Evolutionary conservation across 441 rosid genomes (phyloP).

Genomic region (Erodium chrysanthum): DNA sequence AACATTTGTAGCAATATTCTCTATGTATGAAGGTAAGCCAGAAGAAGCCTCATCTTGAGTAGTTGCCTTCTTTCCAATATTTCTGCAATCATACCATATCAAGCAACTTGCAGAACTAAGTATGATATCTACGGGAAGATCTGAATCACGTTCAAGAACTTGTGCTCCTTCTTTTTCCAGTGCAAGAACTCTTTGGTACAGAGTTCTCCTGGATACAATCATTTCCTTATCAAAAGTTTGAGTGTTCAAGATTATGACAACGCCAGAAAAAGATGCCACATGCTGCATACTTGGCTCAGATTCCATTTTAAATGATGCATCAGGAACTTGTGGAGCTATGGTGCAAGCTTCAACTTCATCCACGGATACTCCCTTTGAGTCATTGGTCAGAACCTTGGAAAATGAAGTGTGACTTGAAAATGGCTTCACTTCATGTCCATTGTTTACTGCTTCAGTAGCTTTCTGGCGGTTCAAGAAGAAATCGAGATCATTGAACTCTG

Average conservation of each 20-base stretch:
- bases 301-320: constrained; percentile 27
- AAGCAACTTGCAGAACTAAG: constrained; percentile 63
- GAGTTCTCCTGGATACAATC: constrained; percentile 74
- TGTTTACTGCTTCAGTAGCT: constrained; percentile 30
- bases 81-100: constrained; percentile 70
- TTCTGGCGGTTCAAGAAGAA: constrained; percentile 80
- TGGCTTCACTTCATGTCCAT: constrained; percentile 23
- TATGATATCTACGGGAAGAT: constrained; percentile 70
- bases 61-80: constrained; percentile 46
- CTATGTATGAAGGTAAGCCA: constrained; percentile 55
- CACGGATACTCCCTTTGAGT: constrained; percentile 20
- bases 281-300: constrained; percentile 27
- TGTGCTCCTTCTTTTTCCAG: constrained; percentile 76
- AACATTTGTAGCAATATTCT: constrained; percentile 71
- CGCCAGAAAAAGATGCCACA: constrained; percentile 29
- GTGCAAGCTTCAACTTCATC: constrained; percentile 30
- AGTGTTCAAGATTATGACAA: constrained; percentile 63
- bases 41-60: constrained; percentile 53
- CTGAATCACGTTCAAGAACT: constrained; percentile 81
- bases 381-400: constrained; percentile 26
- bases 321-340: constrained; percentile 26
- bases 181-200: constrained; percentile 73
- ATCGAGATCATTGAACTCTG: constrained; percentile 66
- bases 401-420: constrained; percentile 19
- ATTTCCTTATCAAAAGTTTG: constrained; percentile 64